phyloP scores from a whole-genome alignment of 805 yeast species.

The Yarrowia sp. region DNA sequence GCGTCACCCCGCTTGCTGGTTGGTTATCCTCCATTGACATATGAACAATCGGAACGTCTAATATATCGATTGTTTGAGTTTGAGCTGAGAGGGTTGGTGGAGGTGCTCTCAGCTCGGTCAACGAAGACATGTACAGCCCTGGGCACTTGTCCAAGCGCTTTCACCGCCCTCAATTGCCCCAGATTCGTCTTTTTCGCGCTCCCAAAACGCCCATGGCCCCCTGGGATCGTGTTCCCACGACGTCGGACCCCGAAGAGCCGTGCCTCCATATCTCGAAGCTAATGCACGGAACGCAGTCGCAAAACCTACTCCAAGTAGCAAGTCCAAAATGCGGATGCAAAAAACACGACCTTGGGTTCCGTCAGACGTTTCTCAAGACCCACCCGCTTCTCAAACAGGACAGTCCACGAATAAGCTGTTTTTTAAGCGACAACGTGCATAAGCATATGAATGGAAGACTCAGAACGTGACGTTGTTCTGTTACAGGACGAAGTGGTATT shows the following conservation, averaged over 20 bases:
- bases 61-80: not conserved
- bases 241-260: constrained; percentile 35
- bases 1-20: constrained; percentile 11
- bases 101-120: no score
- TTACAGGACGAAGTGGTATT: no score
- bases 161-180: not conserved
- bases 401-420: not conserved
- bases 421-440: not conserved
- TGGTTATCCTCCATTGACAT: constrained; percentile 5
- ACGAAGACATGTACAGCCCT: not conserved
- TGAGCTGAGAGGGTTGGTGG: not conserved
- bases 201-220: not conserved
- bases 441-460: no score
- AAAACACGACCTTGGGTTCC: no score
- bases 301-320: constrained; percentile 32
- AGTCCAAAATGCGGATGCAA: constrained; percentile 5
- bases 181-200: not conserved
- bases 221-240: not conserved
- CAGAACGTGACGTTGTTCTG: no score
- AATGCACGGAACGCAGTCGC: constrained; percentile 18
- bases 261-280: constrained; percentile 29
- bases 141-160: not conserved
- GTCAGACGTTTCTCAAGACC: no score
- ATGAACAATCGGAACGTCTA: not conserved
- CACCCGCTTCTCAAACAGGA: not conserved